These are phyloP conservation scores for Syzygium grande DNA, from an alignment of 345 rosid genomes.

Conservation along the genomic window DNA sequence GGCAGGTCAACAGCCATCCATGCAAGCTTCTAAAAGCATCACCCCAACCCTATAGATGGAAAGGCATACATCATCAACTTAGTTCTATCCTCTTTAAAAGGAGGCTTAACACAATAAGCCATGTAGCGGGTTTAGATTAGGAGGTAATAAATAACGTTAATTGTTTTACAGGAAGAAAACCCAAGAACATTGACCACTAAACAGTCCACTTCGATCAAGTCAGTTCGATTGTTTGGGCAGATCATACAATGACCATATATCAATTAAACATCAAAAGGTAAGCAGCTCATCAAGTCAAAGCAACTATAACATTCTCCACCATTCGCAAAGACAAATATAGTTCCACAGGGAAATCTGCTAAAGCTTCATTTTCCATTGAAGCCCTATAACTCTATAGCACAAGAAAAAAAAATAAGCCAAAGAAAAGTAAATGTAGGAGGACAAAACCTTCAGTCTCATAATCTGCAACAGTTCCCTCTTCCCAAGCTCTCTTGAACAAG, in stretches of 20 bases:
- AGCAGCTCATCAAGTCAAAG: neutral
- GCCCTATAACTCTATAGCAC: neutral
- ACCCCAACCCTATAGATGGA: neutral
- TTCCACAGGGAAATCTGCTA: neutral
- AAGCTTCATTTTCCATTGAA: neutral
- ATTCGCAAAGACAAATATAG: neutral
- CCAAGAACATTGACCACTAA: neutral
- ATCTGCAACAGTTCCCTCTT: conserved; percentile 51
- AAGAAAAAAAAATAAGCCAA: neutral
- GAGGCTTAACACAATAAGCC: neutral
- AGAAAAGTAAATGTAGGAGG: neutral
- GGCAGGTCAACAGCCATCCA: neutral
- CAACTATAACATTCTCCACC: neutral
- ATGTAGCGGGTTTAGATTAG: neutral
- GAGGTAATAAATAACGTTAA: neutral
- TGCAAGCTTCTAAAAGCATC: neutral
- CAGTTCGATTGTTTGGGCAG: neutral
- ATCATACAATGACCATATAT: neutral
- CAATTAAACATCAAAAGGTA: neutral
- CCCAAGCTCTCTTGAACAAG: conserved; percentile 88
- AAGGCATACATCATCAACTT: neutral
- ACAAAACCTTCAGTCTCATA: conserved; percentile 46
- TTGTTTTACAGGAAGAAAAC: neutral
- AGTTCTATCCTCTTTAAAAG: neutral
- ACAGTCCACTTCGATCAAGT: neutral